phyloP scores from a whole-genome alignment of 495 filamentous ascomycete species.

The Xylaria scruposa region DNA sequence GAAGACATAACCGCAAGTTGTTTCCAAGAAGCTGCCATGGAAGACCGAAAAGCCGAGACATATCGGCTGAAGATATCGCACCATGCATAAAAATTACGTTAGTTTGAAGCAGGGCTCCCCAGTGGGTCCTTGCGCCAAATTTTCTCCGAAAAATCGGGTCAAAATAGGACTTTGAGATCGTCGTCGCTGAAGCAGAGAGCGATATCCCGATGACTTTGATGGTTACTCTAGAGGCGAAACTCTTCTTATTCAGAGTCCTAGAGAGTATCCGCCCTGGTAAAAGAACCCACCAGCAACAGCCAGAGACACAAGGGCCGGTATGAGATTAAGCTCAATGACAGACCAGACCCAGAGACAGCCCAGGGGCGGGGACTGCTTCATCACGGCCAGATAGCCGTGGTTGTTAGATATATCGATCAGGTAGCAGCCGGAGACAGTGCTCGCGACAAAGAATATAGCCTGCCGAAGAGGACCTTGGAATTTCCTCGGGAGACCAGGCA shows the following conservation, averaged over 20 bases:
- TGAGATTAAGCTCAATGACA: constrained; percentile 82
- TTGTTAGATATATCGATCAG: constrained; percentile 81
- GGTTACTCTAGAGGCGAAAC: not conserved
- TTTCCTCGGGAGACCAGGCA: constrained; percentile 53
- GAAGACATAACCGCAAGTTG: constrained; percentile 30
- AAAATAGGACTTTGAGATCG: constrained; percentile 3
- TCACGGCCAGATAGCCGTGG: constrained; percentile 80
- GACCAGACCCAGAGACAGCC: constrained; percentile 95
- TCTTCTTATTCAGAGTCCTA: constrained; percentile 32
- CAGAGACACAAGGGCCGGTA: constrained; percentile 67
- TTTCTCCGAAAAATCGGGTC: not conserved
- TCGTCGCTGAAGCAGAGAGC: not conserved
- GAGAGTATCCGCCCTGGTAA: constrained; percentile 73
- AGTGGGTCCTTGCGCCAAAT: constrained; percentile 22
- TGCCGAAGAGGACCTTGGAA: constrained; percentile 61
- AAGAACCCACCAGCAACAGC: constrained; percentile 67
- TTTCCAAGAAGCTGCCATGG: constrained; percentile 36
- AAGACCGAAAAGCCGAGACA: constrained; percentile 40
- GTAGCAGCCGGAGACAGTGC: constrained; percentile 70
- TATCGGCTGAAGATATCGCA: constrained; percentile 36
- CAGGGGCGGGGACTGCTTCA: constrained; percentile 90
- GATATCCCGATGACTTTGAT: not conserved
- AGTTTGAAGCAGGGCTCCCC: constrained; percentile 18
- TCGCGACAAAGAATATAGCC: constrained; percentile 63
- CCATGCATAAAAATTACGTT: constrained; percentile 36